Percentiles rank a stretch among this genome's conserved stretches.
phyloP scores from a whole-genome alignment of 768 basidiomycete genomes.

The Agaricus subrufescens region DNA sequence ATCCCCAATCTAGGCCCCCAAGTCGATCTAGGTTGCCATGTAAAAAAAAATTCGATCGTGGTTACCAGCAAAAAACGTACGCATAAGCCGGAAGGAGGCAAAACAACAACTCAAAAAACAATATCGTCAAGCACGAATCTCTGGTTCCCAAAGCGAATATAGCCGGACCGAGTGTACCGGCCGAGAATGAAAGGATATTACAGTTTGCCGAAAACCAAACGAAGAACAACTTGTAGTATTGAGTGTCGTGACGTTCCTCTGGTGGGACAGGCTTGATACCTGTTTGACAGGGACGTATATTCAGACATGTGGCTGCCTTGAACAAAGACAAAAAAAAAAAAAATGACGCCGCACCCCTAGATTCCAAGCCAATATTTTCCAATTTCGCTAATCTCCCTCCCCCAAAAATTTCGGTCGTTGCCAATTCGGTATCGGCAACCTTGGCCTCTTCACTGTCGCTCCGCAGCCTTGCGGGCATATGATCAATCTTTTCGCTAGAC shows the following conservation, averaged over 20 bases:
- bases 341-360: slow-evolving; percentile 21
- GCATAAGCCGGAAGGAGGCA: slow-evolving; percentile 54
- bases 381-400: slow-evolving; percentile 1
- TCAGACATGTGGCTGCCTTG: too few species aligned
- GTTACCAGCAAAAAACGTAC: slow-evolving; percentile 31
- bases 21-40: slow-evolving; percentile 33
- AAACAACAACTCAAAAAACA: slow-evolving; percentile 65
- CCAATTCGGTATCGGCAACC: too few species aligned
- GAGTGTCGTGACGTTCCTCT: slow-evolving; percentile 54
- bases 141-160: slow-evolving; percentile 55
- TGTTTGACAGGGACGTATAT: slow-evolving; percentile 9
- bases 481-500: too few species aligned
- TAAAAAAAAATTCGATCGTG: not conserved
- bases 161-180: slow-evolving; percentile 63
- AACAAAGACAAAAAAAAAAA: not conserved
- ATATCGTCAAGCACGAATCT: slow-evolving; percentile 58
- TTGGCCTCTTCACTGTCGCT: too few species aligned
- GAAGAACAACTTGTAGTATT: slow-evolving; percentile 69
- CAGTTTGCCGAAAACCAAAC: slow-evolving; percentile 72
- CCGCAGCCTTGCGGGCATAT: too few species aligned
- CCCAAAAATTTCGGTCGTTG: too few species aligned
- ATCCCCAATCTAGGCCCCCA: slow-evolving; percentile 85
- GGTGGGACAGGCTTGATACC: slow-evolving; percentile 54
- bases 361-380: slow-evolving; percentile 23
- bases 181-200: slow-evolving; percentile 67